Base-by-base conservation (phyloP, 768 basidiomycete genomes). In the Suillus subaureus region DNA sequence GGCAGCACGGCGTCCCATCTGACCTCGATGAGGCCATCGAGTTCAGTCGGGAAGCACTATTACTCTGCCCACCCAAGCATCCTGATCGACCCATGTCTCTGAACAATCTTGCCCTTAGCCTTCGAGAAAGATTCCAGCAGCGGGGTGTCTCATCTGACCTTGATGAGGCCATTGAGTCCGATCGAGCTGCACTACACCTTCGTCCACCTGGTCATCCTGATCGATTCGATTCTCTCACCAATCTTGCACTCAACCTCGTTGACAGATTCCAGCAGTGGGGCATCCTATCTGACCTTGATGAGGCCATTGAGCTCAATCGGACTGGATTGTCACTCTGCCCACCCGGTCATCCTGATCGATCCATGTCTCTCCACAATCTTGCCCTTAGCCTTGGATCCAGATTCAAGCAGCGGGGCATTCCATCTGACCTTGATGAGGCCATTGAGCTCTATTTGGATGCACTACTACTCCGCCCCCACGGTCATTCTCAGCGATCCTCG, bases 11-110 rank as follows among this genome's bases (percentile, higher is more conserved):
- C 1, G 61, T 35, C 42, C 23, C 43, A 2, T 63, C 49, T 26
- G 71, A 72, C 61, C 47, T 72, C 21, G 56, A 71, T 21, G 63
- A 70, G 33, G 69, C 67, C 5, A 66, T 71, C 55, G 11, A 23
- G 21, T 11, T 47, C 37, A 2, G n/a, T 62, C 61, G 4, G 9
- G 31, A 9, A 5, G 61, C 43, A 35, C 45, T 51, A 15, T 6
- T n/a, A 13, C 11, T 51, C 23, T 31, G 28, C 47, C 55, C 70
- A 11, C 35, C 21, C 0, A n/a, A 16, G 18, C 35, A 63, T 52
- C 4, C 45, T 21, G 5, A 23, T 21, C 43, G 35, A 18, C 28
- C 58, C 60, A 7, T 45, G 35, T 61, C 57, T 31, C 62, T 71
- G 8, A 64, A 49, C 51, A 67, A 70, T 62, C 67, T 73, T 26